phyloP scores from a whole-genome alignment of 2,329 filamentous ascomycete species.

The Scolecobasidium constrictum region DNA sequence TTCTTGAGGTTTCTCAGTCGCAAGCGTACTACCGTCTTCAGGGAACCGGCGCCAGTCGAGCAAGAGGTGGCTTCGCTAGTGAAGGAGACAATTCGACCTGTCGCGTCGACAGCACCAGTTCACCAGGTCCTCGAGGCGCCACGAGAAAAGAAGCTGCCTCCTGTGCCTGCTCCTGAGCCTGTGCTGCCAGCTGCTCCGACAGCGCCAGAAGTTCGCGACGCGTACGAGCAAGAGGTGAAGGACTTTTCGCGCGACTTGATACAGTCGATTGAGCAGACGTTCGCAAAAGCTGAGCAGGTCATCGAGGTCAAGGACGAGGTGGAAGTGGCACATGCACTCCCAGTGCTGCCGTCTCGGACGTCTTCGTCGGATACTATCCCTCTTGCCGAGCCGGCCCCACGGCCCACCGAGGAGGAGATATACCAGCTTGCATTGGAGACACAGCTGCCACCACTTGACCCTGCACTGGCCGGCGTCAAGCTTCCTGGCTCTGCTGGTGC shows the following conservation, averaged over 20 bases:
- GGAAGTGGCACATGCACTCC: neutral
- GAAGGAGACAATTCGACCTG: neutral
- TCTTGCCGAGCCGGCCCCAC: neutral
- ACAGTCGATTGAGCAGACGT: slow-evolving; percentile 4
- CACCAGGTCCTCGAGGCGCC: slow-evolving; percentile 3
- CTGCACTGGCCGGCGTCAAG: slow-evolving; percentile 19
- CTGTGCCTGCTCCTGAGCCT: neutral
- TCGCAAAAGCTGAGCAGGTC: neutral
- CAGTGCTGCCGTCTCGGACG: slow-evolving; percentile 1
- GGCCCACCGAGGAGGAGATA: neutral
- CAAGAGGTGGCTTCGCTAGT: neutral
- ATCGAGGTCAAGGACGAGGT: neutral
- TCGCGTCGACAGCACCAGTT: neutral
- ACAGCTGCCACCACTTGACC: slow-evolving; percentile 23
- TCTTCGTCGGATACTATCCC: slow-evolving; percentile 2
- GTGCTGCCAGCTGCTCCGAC: neutral
- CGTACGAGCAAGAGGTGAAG: neutral
- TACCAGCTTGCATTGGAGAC: slow-evolving; percentile 25
- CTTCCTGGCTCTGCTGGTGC: slow-evolving; percentile 9
- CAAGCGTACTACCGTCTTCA: slow-evolving; percentile 10
- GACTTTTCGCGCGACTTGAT: slow-evolving; percentile 4
- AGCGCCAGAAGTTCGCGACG: neutral
- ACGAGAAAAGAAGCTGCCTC: neutral
- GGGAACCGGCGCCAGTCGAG: slow-evolving; percentile 6
- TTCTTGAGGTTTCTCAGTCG: slow-evolving; percentile 5